phyloP scores from a whole-genome alignment of 352 stramenopile species.

The Globisporangium sylvaticum region DNA sequence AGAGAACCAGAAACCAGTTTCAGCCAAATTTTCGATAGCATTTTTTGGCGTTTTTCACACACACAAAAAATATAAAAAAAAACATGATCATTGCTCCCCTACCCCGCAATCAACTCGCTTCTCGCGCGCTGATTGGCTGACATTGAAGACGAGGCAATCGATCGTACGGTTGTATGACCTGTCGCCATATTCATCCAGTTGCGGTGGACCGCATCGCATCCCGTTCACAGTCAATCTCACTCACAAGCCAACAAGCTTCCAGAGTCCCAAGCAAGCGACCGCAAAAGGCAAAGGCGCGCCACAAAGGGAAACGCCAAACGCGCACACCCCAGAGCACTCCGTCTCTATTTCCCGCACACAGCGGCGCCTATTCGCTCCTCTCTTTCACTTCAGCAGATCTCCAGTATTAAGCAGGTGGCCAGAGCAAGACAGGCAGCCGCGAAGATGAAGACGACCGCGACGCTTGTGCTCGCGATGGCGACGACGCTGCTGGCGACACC shows the following conservation, averaged over 20 bases:
- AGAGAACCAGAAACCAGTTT: neutral
- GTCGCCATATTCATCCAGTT: neutral
- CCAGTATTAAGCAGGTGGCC: neutral
- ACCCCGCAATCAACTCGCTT: neutral
- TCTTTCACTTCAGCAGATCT: neutral
- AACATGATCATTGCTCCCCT: neutral
- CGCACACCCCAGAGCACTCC: neutral
- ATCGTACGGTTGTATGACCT: neutral
- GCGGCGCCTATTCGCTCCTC: neutral
- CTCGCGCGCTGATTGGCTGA: neutral
- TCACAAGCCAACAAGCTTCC: neutral
- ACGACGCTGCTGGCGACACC: conserved; percentile 7
- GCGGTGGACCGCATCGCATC: neutral
- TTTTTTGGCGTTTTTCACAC: neutral
- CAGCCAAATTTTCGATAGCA: neutral
- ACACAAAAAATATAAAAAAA: neutral
- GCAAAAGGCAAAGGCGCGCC: neutral
- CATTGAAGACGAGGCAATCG: neutral
- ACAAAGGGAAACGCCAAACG: neutral
- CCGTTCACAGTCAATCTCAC: neutral
- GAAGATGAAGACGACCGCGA: neutral
- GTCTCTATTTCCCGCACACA: neutral
- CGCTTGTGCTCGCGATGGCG: neutral
- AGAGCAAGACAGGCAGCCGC: neutral
- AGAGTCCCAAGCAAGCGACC: neutral